These are phyloP conservation scores for Aspergillus indologenus DNA, from an alignment of 495 filamentous ascomycete species.

Conservation along the genomic window DNA sequence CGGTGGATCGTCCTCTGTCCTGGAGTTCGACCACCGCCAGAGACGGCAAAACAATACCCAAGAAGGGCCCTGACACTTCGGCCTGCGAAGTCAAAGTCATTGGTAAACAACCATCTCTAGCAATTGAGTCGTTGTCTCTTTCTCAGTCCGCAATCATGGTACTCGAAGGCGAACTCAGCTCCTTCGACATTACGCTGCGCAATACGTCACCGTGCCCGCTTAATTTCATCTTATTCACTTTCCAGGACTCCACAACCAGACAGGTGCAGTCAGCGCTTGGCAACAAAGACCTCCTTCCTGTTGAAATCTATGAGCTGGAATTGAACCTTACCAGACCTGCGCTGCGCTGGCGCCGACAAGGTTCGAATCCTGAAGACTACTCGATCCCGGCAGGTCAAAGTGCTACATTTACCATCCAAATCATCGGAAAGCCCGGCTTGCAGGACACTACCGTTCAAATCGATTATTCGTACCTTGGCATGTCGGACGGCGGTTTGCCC, in stretches of 20 bases:
- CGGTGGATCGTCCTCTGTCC: conserved; percentile 51
- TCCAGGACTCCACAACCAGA: conserved; percentile 80
- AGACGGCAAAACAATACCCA: conserved; percentile 36
- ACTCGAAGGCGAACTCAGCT: conserved; percentile 76
- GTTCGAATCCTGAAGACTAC: conserved; percentile 39
- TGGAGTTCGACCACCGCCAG: conserved; percentile 49
- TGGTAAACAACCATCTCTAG: conserved; percentile 68
- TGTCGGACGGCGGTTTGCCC: conserved; percentile 58
- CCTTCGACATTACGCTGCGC: conserved; percentile 74
- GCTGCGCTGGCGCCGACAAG: conserved; percentile 58
- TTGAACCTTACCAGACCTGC: conserved; percentile 73
- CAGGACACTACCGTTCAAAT: conserved; percentile 80
- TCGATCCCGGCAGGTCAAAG: conserved; percentile 68
- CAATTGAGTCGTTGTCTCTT: conserved; percentile 71
- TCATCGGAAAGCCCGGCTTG: conserved; percentile 79
- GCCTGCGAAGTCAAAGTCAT: conserved; percentile 64
- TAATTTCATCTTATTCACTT: conserved; percentile 83
- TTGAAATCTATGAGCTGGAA: conserved; percentile 82
- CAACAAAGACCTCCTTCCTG: conserved; percentile 69
- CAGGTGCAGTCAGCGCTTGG: conserved; percentile 70
- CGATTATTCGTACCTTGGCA: conserved; percentile 73
- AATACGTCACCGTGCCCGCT: conserved; percentile 74
- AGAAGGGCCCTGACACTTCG: conserved; percentile 35
- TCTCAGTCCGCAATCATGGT: conserved; percentile 88
- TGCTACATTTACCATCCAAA: conserved; percentile 75